Conservation (phyloP, 2,329 filamentous ascomycete species). For the Fusarium haematococcum region DNA sequence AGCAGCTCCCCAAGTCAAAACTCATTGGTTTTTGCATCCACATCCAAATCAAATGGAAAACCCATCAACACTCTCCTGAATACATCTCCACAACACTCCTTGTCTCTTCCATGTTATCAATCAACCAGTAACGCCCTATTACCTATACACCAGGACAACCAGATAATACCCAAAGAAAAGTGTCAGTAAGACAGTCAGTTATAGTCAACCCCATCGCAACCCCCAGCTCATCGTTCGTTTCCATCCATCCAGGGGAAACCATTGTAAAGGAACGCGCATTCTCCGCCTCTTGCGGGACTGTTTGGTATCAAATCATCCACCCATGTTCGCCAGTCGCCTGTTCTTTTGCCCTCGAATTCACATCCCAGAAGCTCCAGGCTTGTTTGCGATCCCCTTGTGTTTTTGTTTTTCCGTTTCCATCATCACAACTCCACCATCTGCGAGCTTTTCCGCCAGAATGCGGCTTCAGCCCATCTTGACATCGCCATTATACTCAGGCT, state of each 20-base stretch:
- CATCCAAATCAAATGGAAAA: not conserved
- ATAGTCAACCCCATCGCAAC: not conserved
- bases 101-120: slow-evolving; percentile 23
- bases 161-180: slow-evolving; percentile 10
- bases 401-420: slow-evolving; percentile 17
- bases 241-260: slow-evolving; percentile 7
- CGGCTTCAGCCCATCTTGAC: slow-evolving; percentile 44
- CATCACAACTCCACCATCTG: not conserved
- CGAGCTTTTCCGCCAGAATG: not conserved
- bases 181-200: slow-evolving; percentile 15
- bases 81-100: slow-evolving; percentile 7
- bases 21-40: not conserved
- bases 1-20: not conserved
- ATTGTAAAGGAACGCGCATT: slow-evolving; percentile 5
- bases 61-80: not conserved
- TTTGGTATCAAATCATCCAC: slow-evolving; percentile 20
- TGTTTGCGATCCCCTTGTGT: not conserved
- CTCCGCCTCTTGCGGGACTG: slow-evolving; percentile 18
- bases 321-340: not conserved
- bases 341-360: not conserved
- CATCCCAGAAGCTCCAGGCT: slow-evolving; percentile 4
- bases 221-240: slow-evolving; percentile 6
- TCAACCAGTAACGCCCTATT: slow-evolving; percentile 28
- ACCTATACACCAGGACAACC: slow-evolving; percentile 1
- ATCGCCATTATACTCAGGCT: slow-evolving; percentile 39